phyloP scores from a whole-genome alignment of 768 basidiomycete genomes.

The Mycena belliarum region DNA sequence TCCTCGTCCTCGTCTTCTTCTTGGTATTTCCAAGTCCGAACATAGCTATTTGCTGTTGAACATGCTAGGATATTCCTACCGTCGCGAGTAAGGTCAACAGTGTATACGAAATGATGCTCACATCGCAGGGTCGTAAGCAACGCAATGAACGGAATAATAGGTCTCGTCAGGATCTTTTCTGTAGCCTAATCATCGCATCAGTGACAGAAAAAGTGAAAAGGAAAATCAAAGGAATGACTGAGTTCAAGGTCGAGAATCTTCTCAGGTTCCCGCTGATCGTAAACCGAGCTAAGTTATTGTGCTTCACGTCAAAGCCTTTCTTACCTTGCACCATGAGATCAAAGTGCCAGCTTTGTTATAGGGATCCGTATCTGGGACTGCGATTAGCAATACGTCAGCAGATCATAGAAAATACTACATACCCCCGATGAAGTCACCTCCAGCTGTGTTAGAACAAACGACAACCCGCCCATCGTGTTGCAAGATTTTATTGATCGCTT shows the following conservation, averaged over 20 bases:
- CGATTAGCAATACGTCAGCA: background rate
- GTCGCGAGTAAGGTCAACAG: conserved; percentile 1
- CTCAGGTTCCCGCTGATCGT: conserved; percentile 20
- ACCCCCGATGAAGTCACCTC: conserved; percentile 43
- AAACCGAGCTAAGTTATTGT: conserved; percentile 14
- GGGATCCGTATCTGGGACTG: conserved; percentile 31
- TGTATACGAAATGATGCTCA: conserved; percentile 22
- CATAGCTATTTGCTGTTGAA: conserved; percentile 1
- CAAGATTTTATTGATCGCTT: conserved; percentile 54
- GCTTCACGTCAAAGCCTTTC: conserved; percentile 17
- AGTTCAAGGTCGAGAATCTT: conserved; percentile 9
- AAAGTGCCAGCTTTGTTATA: conserved; percentile 52
- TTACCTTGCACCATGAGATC: conserved; percentile 39
- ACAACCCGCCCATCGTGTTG: conserved; percentile 45
- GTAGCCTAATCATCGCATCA: background rate
- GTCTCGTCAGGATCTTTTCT: conserved; percentile 31
- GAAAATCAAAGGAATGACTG: background rate
- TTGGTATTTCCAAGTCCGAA: conserved; percentile 8
- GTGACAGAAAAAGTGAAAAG: background rate
- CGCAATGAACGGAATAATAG: conserved; percentile 56
- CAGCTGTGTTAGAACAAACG: conserved; percentile 47
- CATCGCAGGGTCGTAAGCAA: conserved; percentile 55
- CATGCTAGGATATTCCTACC: conserved; percentile 7
- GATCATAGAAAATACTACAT: background rate
- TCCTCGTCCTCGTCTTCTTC: background rate